Conservation (phyloP, 441 rosid species). For the Daphne laureola region DNA sequence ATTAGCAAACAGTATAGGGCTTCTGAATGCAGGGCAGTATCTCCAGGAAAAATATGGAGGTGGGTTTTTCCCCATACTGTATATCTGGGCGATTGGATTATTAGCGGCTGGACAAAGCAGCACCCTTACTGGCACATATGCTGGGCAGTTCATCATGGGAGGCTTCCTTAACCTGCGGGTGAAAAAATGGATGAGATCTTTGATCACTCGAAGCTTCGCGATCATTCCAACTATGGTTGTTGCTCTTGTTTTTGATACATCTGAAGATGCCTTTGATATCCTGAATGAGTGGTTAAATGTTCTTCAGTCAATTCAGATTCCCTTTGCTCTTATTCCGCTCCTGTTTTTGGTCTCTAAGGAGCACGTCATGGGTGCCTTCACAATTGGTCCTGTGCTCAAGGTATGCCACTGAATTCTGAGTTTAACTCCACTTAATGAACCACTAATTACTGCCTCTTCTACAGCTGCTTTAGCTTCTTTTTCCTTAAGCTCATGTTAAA, state of each 20-base stretch:
- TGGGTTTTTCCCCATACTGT: slow-evolving; percentile 68
- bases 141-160: slow-evolving; percentile 94
- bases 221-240: slow-evolving; percentile 73
- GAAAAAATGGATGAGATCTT: slow-evolving; percentile 86
- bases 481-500: too few species aligned
- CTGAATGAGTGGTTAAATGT: slow-evolving; percentile 90
- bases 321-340: slow-evolving; percentile 81
- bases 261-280: slow-evolving; percentile 56
- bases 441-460: neutral
- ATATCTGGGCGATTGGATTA: slow-evolving; percentile 86
- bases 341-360: slow-evolving; percentile 74
- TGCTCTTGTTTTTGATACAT: slow-evolving; percentile 63
- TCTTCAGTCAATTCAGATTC: slow-evolving; percentile 82
- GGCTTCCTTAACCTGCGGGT: slow-evolving; percentile 74
- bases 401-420: slow-evolving; percentile 24
- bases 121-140: slow-evolving; percentile 85
- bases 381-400: slow-evolving; percentile 55
- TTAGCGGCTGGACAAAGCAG: slow-evolving; percentile 96
- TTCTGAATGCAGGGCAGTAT: slow-evolving; percentile 70
- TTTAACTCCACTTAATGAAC: neutral
- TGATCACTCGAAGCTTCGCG: slow-evolving; percentile 85
- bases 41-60: slow-evolving; percentile 82
- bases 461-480: neutral
- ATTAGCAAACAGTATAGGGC: slow-evolving; percentile 57
- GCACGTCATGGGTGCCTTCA: slow-evolving; percentile 72